These are phyloP conservation scores for Luvunga scandens DNA, from an alignment of 345 rosid species.

Conservation along the genomic window DNA sequence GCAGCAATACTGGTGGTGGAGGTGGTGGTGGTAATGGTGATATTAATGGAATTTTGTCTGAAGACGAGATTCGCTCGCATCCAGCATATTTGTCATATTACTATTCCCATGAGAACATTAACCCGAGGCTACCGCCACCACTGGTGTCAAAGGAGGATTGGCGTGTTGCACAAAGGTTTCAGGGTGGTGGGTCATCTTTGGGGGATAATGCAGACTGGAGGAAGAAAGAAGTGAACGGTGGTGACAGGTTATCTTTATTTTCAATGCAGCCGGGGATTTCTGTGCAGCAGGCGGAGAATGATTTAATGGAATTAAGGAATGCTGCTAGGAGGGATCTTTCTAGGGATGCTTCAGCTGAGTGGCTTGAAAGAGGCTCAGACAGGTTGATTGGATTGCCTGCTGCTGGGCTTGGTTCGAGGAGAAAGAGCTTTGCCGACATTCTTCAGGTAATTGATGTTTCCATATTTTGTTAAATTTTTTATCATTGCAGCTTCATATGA, in stretches of 20 bases:
- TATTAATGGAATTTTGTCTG: constrained; percentile 45
- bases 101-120: constrained; percentile 68
- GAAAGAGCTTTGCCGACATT: constrained; percentile 96
- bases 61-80: constrained; percentile 79
- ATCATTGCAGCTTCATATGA: not conserved
- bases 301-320: constrained; percentile 64
- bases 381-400: constrained; percentile 36
- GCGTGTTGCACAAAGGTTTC: constrained; percentile 85
- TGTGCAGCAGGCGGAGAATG: constrained; percentile 58
- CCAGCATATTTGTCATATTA: constrained; percentile 79
- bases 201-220: constrained; percentile 57
- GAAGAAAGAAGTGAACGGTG: constrained; percentile 28
- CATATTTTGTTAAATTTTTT: not conserved
- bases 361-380: constrained; percentile 47
- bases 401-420: constrained; percentile 62
- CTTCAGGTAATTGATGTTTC: constrained; percentile 58
- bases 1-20: constrained; percentile 6
- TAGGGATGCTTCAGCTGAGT: constrained; percentile 43
- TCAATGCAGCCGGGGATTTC: constrained; percentile 71
- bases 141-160: constrained; percentile 87
- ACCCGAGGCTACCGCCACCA: constrained; percentile 89
- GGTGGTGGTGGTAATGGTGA: constrained; percentile 18
- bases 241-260: constrained; percentile 57
- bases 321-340: constrained; percentile 36
- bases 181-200: constrained; percentile 48